Conservation (phyloP, 495 filamentous ascomycete genomes). For the Astrothelium subdiscretum region DNA sequence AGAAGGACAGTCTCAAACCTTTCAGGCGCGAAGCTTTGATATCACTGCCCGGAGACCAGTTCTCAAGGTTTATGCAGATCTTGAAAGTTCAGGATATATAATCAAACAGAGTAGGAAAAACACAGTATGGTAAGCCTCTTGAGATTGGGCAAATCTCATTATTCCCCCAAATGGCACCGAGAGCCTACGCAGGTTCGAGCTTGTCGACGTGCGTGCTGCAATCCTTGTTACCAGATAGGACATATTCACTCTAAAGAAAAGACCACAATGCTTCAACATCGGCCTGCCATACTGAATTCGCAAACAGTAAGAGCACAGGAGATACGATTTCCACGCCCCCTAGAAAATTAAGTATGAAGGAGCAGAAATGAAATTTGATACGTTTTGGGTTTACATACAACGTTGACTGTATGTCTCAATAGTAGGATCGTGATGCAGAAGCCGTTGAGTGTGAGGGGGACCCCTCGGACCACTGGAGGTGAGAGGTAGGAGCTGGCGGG, state of each 20-base stretch:
- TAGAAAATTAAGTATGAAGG: background rate
- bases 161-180: background rate
- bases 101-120: no score
- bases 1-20: no score
- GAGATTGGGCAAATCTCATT: no score
- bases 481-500: no score
- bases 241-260: background rate
- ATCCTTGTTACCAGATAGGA: background rate
- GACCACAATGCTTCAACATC: background rate
- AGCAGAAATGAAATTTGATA: background rate
- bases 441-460: background rate
- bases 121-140: no score
- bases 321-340: background rate
- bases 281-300: background rate
- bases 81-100: no score
- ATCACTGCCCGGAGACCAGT: background rate
- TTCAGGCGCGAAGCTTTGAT: background rate
- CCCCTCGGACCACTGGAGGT: background rate
- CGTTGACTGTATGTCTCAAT: background rate
- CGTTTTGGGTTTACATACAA: background rate
- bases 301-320: background rate
- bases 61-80: no score
- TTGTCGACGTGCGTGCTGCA: background rate
- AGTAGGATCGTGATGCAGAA: background rate
- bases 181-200: background rate